Base-by-base conservation (phyloP, 352 stramenopile species). In the Phytophthora pisi region DNA sequence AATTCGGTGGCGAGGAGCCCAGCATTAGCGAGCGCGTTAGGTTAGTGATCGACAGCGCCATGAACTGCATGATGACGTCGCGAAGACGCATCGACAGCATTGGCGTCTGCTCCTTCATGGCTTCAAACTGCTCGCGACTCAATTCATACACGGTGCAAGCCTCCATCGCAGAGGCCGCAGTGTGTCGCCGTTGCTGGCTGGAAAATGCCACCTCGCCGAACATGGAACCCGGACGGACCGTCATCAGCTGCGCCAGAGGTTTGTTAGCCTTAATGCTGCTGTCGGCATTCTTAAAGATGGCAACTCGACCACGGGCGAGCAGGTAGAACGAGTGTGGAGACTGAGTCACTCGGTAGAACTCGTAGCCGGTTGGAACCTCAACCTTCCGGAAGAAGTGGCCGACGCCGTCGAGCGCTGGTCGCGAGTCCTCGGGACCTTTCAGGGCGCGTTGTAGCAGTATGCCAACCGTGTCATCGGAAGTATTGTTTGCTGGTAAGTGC, bases 191-290 rank as follows among this genome's bases (percentile, higher is more conserved):
- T 63, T 92, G 85, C 8, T 63, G 34, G 31, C 80, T 70, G 56
- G 92, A 91, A 51, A 92, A 93, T 46, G 89, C 77, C 10, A 91
- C 84, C 61, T 93, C 83, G 47, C 85, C 85, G 64, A 93, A 93
- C 72, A 93, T 85, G 11, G 78, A 78, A 4, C 79, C 76, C 0
- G 79, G 76, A 7, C 84, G 73, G 42, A 88, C 71, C 9, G 72
- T 70, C 59, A 89, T 77, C 18, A 91, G 51, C 60, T 85, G 51
- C 24, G 77, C 57, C 18, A 89, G 38, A 42, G 63, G 64, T 46
- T 78, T 73, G 5, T 74, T 61, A n/a, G 70, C 57, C 2, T 57
- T 20, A 4, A 68, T 65, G 49, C 63, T 78, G 38, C 70, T 73
- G 24, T 89, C 78, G 20, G 76, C 78, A 63, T 90, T 86, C 77